Base-by-base conservation (phyloP, 306 rosid genomes). In the Hippophae rhamnoides region DNA sequence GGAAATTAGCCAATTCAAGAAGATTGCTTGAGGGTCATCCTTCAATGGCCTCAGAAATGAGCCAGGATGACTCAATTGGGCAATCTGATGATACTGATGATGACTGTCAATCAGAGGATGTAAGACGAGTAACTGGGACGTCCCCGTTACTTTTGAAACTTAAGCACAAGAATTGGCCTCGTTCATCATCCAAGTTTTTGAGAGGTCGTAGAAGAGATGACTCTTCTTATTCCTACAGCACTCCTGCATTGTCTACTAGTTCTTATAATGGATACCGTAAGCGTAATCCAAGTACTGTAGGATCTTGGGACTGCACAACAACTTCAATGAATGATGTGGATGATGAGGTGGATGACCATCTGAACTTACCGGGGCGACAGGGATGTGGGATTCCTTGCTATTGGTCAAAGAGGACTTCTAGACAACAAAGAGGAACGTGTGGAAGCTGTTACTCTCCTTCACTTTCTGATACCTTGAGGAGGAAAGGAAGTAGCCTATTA, bases 381-480 rank as follows among this genome's bases (percentile, higher is more conserved):
- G 96, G 96, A 55, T 92, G 99, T 65, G 99, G 99, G 9, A 92
- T 92, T 77, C 90, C 96, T 71, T 88, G 99, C 54, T 92, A 85
- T 57, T 88, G 99, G 99, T 80, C 99, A 0, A 88, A 75, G 78
- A 83, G 92, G 72, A 85, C 89, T 0, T 92, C 83, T 0, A 92
- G 78, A 54, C 38, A 31, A 31, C 86, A 81, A 47, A 78, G 82
- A 58, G 84, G 85, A 1, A 57, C 64, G 52, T 81, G 85, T 75
- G 79, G 93, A 58, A 76, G 90, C 57, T 85, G 86, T 73, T 92
- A 74, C 78, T 92, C 99, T 66, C 96, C 99, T 51, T 88, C 95
- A 5, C 81, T 92, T 27, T 88, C 99, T 0, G 96, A 92, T 47
- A 84, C 96, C 38, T 64, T 88, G 26, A 87, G 86, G 82, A 85